Base-by-base conservation (phyloP, 2,329 filamentous ascomycete species). In the Escovopsis weberi region DNA sequence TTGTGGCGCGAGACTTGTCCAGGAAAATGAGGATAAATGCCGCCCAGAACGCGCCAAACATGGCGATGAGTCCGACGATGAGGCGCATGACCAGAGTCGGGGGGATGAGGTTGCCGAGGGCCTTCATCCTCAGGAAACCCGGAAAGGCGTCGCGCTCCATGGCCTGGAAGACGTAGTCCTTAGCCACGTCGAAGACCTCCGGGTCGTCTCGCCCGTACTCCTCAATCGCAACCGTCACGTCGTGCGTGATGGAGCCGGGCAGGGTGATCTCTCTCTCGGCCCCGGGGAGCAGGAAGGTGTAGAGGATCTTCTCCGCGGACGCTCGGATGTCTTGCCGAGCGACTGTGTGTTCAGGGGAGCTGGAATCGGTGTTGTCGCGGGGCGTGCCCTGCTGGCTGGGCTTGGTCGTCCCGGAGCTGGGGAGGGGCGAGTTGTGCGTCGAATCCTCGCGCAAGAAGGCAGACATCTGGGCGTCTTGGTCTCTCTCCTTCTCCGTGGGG, bases 111-210 rank as follows among this genome's bases (percentile, higher is more conserved):
- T 98, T 98, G 46, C 93, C 93, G 23, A 98, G 71, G 3, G 91
- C 91, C 66, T 96, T 96, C 65, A 86, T 85, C 57, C 89, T 77
- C 45, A 98, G 71, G 64, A 98, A 98, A 1, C 89, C 89, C 1
- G 93, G 91, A 59, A 94, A 98, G n/a, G 93, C 91, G 65, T 98
- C 91, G 43, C 93, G 78, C 65, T 98, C 93, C 91, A 98, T 98
- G 32, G 93, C 93, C 64, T 98, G 93, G 62, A 96, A 98, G 48
- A 96, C 91, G 59, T 96, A 98, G 66, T 98, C 91, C 68, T 98
- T 98, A 43, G 91, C 91, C 18, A 85, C 80, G 59, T 96, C 91
- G 55, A 98, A 98, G 11, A 98, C 83, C 61, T 98, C 91, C 0
- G 91, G 91, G 58, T 98, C 91, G 55, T 96, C 91, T 53, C 91